Evolutionary conservation across 345 rosid species (phyloP).

Genomic region (Pistacia vera): DNA sequence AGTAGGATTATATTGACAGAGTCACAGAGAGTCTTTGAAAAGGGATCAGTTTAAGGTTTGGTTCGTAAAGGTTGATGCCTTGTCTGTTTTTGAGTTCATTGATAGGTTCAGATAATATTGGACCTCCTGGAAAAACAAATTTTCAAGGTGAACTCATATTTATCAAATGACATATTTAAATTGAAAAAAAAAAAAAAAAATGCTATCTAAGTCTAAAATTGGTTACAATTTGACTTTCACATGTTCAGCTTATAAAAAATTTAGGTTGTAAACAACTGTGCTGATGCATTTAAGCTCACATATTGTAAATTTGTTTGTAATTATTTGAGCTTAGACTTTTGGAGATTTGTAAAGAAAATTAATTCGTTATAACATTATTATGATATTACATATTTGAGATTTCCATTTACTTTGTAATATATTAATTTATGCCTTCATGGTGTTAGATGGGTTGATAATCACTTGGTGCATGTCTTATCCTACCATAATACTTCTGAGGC

Average conservation of each 20-base stretch:
- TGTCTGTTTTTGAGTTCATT: not conserved
- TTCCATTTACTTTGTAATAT: not conserved
- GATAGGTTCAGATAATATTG: not conserved
- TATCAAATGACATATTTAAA: not conserved
- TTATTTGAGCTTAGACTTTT: not conserved
- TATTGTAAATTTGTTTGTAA: not conserved
- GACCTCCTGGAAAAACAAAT: not conserved
- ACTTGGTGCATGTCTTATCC: conserved; percentile 83
- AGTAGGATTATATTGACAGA: not conserved
- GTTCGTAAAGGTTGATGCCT: not conserved
- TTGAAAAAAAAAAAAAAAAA: too few relatives aligned
- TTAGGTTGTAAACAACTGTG: not conserved
- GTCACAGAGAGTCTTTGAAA: not conserved
- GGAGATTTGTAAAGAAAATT: not conserved
- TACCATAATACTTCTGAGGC: conserved; percentile 78
- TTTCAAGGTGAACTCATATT: too few relatives aligned
- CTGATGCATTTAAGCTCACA: not conserved
- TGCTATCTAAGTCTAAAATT: not conserved
- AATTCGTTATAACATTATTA: too few relatives aligned
- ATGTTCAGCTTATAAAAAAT: not conserved
- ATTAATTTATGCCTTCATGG: not conserved
- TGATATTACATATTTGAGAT: too few relatives aligned
- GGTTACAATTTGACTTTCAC: not conserved
- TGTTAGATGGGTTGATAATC: conserved; percentile 89
- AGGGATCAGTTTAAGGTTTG: not conserved